These are phyloP conservation scores for Suillus brevipes DNA, from an alignment of 768 basidiomycete genomes.

Conservation along the genomic window DNA sequence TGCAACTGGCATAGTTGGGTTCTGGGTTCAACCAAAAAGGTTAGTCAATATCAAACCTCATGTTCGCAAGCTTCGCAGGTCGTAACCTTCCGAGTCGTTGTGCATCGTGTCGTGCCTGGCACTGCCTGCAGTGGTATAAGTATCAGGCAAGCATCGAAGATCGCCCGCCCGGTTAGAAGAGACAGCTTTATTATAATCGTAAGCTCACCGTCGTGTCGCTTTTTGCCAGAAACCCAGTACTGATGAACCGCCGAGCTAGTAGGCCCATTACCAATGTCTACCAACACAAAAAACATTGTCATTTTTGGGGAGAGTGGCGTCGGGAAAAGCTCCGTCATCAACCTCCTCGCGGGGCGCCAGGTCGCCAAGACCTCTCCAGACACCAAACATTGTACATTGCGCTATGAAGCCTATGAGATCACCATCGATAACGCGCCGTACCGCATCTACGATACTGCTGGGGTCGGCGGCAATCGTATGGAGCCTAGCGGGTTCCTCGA, in stretches of 20 bases:
- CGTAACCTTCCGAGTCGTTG: background rate
- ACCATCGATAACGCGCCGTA: slow-evolving; percentile 22
- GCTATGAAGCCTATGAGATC: slow-evolving; percentile 26
- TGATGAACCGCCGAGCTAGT: background rate
- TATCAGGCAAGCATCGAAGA: background rate
- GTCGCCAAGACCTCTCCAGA: slow-evolving; percentile 34
- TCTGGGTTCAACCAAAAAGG: background rate
- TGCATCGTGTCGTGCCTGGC: background rate
- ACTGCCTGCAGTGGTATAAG: background rate
- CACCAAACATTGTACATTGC: slow-evolving; percentile 39
- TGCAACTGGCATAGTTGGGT: background rate
- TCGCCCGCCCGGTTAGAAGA: background rate
- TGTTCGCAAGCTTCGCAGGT: background rate
- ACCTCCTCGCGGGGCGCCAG: slow-evolving; percentile 31
- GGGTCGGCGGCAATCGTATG: background rate
- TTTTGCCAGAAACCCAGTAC: background rate
- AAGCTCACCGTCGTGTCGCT: background rate
- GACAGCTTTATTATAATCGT: background rate
- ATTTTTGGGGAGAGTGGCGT: slow-evolving; percentile 7
- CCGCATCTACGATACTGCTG: slow-evolving; percentile 10
- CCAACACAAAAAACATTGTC: slow-evolving; percentile 15
- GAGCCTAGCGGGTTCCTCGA: slow-evolving; percentile 17
- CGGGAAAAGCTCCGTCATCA: slow-evolving; percentile 7
- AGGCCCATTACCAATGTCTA: background rate
- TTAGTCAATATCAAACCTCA: background rate